Percentiles rank a stretch among this genome's conserved stretches.
phyloP scores from a whole-genome alignment of 2,329 filamentous ascomycete species.

The Cladosporium sphaerospermum region DNA sequence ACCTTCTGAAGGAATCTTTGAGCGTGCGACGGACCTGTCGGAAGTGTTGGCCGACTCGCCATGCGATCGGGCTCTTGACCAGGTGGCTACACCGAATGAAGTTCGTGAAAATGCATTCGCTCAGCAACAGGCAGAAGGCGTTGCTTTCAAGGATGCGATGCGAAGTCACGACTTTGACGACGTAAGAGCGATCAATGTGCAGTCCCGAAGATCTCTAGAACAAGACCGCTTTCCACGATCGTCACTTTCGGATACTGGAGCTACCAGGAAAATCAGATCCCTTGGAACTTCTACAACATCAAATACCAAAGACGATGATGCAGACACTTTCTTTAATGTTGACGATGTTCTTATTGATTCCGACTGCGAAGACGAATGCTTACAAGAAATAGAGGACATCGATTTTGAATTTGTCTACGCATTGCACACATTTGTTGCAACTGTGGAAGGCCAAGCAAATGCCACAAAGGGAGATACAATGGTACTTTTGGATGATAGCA shows the following conservation, averaged over 20 bases:
- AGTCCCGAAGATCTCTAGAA: background rate
- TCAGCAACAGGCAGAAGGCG: background rate
- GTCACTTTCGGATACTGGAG: no score
- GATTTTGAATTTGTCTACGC: slow-evolving; percentile 99
- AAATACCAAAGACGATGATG: slow-evolving; percentile 53
- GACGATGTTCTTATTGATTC: slow-evolving; percentile 62
- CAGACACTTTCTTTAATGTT: slow-evolving; percentile 51
- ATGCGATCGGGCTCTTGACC: no score
- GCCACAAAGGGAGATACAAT: slow-evolving; percentile 98
- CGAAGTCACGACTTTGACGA: no score
- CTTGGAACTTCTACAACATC: no score
- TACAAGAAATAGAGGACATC: slow-evolving; percentile 94
- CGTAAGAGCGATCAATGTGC: background rate
- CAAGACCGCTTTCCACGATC: background rate
- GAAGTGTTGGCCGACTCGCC: no score
- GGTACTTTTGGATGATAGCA: slow-evolving; percentile 96
- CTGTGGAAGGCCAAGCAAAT: slow-evolving; percentile 96
- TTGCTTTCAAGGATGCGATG: background rate
- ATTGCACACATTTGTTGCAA: slow-evolving; percentile 93
- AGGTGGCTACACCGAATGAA: background rate
- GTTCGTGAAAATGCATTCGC: slow-evolving; percentile 3
- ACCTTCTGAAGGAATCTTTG: no score
- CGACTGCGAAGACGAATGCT: slow-evolving; percentile 73
- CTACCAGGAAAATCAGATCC: no score
- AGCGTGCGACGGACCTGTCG: no score